These are phyloP conservation scores for Colletotrichum godetiae DNA, from an alignment of 2,329 filamentous ascomycete species.

Conservation along the genomic window DNA sequence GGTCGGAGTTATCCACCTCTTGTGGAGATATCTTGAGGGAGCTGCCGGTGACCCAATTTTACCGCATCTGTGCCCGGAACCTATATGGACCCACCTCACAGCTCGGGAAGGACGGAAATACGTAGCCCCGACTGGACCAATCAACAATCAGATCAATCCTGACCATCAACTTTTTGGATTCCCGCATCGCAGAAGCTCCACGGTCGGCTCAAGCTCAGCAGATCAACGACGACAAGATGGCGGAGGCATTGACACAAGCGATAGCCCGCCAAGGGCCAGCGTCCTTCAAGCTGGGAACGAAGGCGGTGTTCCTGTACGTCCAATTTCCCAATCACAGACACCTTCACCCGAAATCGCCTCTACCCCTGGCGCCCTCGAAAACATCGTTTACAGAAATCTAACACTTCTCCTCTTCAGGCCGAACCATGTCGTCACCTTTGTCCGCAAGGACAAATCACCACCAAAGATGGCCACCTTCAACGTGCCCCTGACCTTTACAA, in stretches of 20 bases:
- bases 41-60: not conserved
- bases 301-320: slow-evolving; percentile 67
- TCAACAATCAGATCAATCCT: slow-evolving; percentile 10
- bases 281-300: slow-evolving; percentile 61
- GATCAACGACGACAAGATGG: slow-evolving; percentile 46
- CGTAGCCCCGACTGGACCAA: slow-evolving; percentile 25
- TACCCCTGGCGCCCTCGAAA: not conserved
- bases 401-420: slow-evolving; percentile 66
- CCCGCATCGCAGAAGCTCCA: slow-evolving; percentile 1
- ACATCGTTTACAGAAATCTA: not conserved
- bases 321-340: not conserved
- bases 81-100: not conserved
- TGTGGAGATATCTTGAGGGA: not conserved
- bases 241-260: slow-evolving; percentile 49
- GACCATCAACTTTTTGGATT: slow-evolving; percentile 31
- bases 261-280: slow-evolving; percentile 51
- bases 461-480: slow-evolving; percentile 89
- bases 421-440: slow-evolving; percentile 81
- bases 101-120: slow-evolving; percentile 6
- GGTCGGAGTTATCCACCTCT: not conserved
- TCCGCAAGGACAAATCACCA: slow-evolving; percentile 77
- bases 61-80: not conserved
- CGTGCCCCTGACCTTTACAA: slow-evolving; percentile 92
- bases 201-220: not conserved
- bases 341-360: not conserved